Percentiles rank a stretch among this genome's conserved stretches.
Evolutionary conservation across 2,329 filamentous ascomycete genomes (phyloP).

Genomic region (Orbilia blumenaviensis): DNA sequence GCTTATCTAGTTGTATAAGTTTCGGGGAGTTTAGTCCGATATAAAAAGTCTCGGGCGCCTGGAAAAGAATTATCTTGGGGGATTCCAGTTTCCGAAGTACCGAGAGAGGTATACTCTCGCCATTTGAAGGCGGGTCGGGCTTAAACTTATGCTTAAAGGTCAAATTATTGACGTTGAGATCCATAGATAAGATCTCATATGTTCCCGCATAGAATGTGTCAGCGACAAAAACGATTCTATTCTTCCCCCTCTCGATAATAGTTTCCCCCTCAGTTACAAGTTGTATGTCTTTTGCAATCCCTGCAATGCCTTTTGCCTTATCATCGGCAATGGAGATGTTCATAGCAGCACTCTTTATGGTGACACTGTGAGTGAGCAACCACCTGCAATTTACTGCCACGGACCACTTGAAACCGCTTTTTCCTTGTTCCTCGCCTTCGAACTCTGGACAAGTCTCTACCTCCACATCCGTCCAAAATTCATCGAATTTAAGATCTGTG

Average conservation of each 20-base stretch:
- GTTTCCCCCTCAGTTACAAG: conserved; percentile 66
- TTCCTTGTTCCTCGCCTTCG: conserved; percentile 64
- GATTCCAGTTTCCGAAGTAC: conserved; percentile 63
- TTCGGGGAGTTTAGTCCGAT: conserved; percentile 72
- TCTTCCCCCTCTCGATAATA: conserved; percentile 66
- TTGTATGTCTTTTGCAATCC: conserved; percentile 72
- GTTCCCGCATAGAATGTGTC: conserved; percentile 42
- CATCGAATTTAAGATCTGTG: conserved; percentile 64
- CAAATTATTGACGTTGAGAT: conserved; percentile 28
- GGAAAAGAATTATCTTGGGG: conserved; percentile 76
- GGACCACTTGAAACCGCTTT: conserved; percentile 73
- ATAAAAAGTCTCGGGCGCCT: conserved; percentile 74
- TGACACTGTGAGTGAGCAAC: conserved; percentile 75
- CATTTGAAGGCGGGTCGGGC: conserved; percentile 18
- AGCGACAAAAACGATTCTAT: conserved; percentile 38
- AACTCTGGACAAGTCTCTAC: conserved; percentile 75
- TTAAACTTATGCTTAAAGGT: conserved; percentile 52
- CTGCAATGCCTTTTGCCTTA: conserved; percentile 59
- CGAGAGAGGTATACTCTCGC: conserved; percentile 24
- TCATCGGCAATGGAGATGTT: conserved; percentile 66
- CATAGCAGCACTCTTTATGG: conserved; percentile 72
- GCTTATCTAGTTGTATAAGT: conserved; percentile 79
- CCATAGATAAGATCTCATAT: conserved; percentile 40
- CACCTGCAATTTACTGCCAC: conserved; percentile 75
- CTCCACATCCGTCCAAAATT: conserved; percentile 76